A percentile compares a stretch with the other conserved stretches of the same genome.
These are phyloP conservation scores for Xylariaceae sp. DNA, from an alignment of 2,329 filamentous ascomycete genomes.

Conservation along the genomic window DNA sequence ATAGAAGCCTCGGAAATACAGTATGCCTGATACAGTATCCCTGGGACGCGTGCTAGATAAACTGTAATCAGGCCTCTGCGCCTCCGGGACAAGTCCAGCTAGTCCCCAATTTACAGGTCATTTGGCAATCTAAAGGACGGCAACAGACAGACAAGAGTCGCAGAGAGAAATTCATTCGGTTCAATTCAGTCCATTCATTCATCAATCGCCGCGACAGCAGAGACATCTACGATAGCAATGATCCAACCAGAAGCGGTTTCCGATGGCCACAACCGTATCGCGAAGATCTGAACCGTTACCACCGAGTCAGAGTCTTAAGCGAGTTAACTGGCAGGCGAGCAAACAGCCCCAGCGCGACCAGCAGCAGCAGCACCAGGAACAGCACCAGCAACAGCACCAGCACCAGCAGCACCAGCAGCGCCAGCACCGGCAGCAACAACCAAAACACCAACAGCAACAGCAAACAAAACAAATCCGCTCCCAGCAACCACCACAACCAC, in stretches of 20 bases:
- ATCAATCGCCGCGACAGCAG: slow-evolving; percentile 6
- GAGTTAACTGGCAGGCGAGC: slow-evolving; percentile 6
- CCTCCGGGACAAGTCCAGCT: background rate
- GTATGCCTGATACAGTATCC: background rate
- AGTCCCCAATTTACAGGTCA: slow-evolving; percentile 18
- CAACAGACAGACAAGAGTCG: slow-evolving; percentile 6
- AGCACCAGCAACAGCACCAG: background rate
- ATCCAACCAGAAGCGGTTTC: slow-evolving; percentile 3
- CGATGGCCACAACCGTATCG: slow-evolving; percentile 27
- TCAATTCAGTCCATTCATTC: slow-evolving; percentile 4
- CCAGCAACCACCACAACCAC: background rate
- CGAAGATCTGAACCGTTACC: slow-evolving; percentile 29
- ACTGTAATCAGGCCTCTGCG: background rate
- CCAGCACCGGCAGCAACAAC: background rate
- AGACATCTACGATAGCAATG: slow-evolving; percentile 1
- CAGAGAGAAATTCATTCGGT: background rate
- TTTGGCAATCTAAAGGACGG: slow-evolving; percentile 15
- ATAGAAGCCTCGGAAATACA: background rate
- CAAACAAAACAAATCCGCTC: background rate
- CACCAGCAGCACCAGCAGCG: background rate
- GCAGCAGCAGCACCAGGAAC: background rate
- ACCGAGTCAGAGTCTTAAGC: slow-evolving; percentile 22
- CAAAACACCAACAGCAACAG: background rate
- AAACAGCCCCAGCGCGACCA: background rate
- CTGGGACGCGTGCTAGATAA: background rate